Conservation (phyloP, 1,284 basidiomycete species). For the Microbotryum silenes-acaulis region DNA sequence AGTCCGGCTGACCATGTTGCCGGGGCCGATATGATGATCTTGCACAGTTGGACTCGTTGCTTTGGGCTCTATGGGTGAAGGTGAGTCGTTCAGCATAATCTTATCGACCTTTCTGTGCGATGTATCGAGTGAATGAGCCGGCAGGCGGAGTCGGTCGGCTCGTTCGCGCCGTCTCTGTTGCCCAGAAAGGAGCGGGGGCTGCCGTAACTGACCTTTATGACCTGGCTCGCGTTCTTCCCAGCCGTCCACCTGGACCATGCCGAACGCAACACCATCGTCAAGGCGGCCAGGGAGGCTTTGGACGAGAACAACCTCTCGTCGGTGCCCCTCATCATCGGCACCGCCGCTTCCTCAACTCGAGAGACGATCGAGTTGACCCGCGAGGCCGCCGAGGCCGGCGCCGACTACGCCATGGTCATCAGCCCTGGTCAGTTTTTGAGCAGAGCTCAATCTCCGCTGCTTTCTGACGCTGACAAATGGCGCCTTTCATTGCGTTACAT, state of each 20-base stretch:
- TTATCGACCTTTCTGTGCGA: neutral
- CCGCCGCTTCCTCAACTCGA: slow-evolving; percentile 65
- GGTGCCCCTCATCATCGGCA: slow-evolving; percentile 71
- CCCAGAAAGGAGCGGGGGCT: no score
- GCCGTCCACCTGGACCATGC: slow-evolving; percentile 65
- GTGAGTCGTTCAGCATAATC: neutral
- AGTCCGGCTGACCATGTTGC: no score
- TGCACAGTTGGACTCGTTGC: slow-evolving; percentile 22
- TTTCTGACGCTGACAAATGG: neutral
- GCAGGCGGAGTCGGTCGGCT: no score
- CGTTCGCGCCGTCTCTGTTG: no score
- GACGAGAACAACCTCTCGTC: slow-evolving; percentile 59
- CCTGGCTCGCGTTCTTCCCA: neutral
- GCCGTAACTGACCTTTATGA: no score
- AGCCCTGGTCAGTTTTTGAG: slow-evolving; percentile 29
- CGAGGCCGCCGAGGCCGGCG: slow-evolving; percentile 73
- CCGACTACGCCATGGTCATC: slow-evolving; percentile 61
- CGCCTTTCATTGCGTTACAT: neutral
- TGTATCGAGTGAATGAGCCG: no score
- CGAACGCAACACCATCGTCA: slow-evolving; percentile 59
- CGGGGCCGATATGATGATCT: no score
- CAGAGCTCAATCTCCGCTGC: no score
- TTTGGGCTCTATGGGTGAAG: slow-evolving; percentile 26
- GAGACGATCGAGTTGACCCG: slow-evolving; percentile 71
- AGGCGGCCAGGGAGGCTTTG: slow-evolving; percentile 61